A percentile compares a stretch with the other conserved stretches of the same genome.
Conservation (phyloP, 257 asterid species). For the Nicotiana benthamiana region DNA sequence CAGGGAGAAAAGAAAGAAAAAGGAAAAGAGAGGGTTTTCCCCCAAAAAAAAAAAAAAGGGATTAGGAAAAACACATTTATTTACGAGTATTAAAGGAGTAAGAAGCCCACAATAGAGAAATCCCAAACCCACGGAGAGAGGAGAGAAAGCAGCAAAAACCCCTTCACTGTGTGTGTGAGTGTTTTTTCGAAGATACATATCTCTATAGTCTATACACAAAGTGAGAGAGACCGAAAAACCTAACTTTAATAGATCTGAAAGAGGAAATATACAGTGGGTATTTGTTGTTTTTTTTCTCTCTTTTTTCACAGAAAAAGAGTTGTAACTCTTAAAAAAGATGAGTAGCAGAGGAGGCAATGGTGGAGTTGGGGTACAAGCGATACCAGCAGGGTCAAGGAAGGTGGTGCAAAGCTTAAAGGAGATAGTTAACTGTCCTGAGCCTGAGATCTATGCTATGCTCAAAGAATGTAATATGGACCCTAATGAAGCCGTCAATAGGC, state of each 20-base stretch:
- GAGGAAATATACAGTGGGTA: background rate
- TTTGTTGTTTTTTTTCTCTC: background rate
- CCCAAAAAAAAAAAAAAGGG: too few relatives aligned
- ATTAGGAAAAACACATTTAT: background rate
- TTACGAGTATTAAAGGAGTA: background rate
- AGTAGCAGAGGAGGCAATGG: slow-evolving; percentile 11
- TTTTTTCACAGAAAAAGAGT: slow-evolving; percentile 3
- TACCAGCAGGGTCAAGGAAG: slow-evolving; percentile 66
- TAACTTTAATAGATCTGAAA: background rate
- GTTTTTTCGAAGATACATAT: background rate
- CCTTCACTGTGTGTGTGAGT: background rate
- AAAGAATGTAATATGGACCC: slow-evolving; percentile 97
- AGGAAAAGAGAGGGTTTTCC: background rate
- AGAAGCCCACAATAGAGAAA: background rate
- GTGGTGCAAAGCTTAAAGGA: slow-evolving; percentile 86
- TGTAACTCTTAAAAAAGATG: background rate
- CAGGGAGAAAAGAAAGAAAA: background rate
- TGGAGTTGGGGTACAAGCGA: slow-evolving; percentile 9
- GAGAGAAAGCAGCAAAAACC: background rate
- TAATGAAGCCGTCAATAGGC: slow-evolving; percentile 73
- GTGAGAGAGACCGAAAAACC: background rate
- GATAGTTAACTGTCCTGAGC: slow-evolving; percentile 69
- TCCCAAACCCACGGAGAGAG: background rate
- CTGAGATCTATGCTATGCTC: slow-evolving; percentile 89
- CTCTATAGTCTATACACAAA: background rate